Evolutionary conservation across 805 yeast species (phyloP).

Genomic region (Candida taoyuanica): DNA sequence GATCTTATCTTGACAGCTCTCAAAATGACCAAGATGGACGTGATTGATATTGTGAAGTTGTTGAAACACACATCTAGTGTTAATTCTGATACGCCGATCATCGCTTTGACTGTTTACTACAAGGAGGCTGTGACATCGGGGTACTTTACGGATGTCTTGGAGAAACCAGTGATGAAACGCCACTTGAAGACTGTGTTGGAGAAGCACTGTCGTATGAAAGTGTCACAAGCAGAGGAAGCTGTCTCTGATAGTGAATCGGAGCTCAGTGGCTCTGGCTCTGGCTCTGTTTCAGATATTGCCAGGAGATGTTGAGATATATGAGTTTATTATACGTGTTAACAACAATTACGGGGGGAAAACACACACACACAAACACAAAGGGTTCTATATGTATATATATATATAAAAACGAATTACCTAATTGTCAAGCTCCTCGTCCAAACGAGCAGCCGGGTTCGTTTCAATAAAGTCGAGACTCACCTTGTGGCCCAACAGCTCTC

Average conservation of each 20-base stretch:
- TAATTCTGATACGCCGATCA: slow-evolving; percentile 73
- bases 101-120: slow-evolving; percentile 68
- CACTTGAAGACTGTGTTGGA: slow-evolving; percentile 20
- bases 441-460: slow-evolving; percentile 94
- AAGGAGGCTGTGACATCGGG: slow-evolving; percentile 51
- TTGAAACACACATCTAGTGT: slow-evolving; percentile 70
- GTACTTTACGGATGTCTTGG: slow-evolving; percentile 63
- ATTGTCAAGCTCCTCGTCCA: slow-evolving; percentile 60
- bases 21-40: slow-evolving; percentile 60
- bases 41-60: slow-evolving; percentile 72
- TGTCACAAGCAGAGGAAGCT: slow-evolving; percentile 24
- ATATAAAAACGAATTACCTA: background rate
- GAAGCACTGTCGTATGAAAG: slow-evolving; percentile 26
- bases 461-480: slow-evolving; percentile 92
- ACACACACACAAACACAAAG: background rate
- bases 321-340: too few relatives aligned
- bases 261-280: slow-evolving; percentile 1
- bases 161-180: slow-evolving; percentile 51
- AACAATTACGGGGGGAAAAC: background rate
- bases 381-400: background rate
- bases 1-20: slow-evolving; percentile 79
- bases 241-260: slow-evolving; percentile 26
- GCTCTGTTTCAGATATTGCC: background rate
- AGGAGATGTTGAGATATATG: too few relatives aligned
- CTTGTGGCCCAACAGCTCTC: slow-evolving; percentile 96